Evolutionary conservation across 1,284 basidiomycete genomes (phyloP).

Genomic region (Ustilago xerochloae): DNA sequence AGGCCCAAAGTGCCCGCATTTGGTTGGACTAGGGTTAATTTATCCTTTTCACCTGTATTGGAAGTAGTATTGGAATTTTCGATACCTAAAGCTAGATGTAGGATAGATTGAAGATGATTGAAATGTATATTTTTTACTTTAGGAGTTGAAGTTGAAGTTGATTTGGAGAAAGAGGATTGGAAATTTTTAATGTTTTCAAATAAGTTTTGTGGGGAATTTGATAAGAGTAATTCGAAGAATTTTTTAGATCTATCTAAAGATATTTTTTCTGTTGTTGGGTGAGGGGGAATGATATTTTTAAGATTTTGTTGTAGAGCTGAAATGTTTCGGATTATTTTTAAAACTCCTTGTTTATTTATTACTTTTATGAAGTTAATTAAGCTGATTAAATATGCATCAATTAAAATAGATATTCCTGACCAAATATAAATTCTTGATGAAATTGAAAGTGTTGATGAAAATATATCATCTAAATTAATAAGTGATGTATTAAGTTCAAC

Average conservation of each 20-base stretch:
- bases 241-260: constrained; percentile 80
- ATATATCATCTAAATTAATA: constrained; percentile 78
- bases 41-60: constrained; percentile 7
- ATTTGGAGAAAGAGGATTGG: neutral
- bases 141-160: neutral
- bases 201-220: constrained; percentile 19
- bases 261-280: constrained; percentile 70
- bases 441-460: constrained; percentile 46
- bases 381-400: constrained; percentile 83
- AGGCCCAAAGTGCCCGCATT: constrained; percentile 37
- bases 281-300: constrained; percentile 71
- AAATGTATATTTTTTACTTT: constrained; percentile 15
- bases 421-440: constrained; percentile 79
- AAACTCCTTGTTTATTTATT: constrained; percentile 82
- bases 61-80: constrained; percentile 41
- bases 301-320: constrained; percentile 91
- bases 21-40: constrained; percentile 6
- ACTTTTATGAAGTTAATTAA: constrained; percentile 79
- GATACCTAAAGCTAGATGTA: constrained; percentile 60
- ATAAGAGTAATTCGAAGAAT: constrained; percentile 75
- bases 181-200: constrained; percentile 15
- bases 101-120: constrained; percentile 35
- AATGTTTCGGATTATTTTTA: constrained; percentile 90
- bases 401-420: constrained; percentile 83
- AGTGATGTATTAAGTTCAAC: constrained; percentile 87